phyloP scores from a whole-genome alignment of 1,139 yeast species.

The Yamadazyma diospyri region DNA sequence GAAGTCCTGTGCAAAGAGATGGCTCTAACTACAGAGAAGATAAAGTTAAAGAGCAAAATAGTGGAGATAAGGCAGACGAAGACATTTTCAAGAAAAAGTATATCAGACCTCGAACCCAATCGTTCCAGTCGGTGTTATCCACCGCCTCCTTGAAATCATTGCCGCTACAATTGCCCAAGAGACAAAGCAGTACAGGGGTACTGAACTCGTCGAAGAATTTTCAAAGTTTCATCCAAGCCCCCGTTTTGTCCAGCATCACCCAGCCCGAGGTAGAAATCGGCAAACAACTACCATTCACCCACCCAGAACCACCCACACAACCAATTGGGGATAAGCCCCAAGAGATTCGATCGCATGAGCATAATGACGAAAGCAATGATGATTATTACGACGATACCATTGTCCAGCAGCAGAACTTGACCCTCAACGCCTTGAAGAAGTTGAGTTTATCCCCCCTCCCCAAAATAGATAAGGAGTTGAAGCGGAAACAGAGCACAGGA shows the following conservation, averaged over 20 bases:
- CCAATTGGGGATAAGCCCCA: neutral
- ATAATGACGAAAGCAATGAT: slow-evolving; percentile 11
- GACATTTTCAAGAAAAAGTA: slow-evolving; percentile 48
- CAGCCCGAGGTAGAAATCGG: slow-evolving; percentile 38
- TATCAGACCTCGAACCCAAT: slow-evolving; percentile 52
- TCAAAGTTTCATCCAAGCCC: slow-evolving; percentile 49
- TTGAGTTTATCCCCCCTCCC: slow-evolving; percentile 45
- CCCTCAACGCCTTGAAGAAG: slow-evolving; percentile 45
- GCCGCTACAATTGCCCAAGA: slow-evolving; percentile 10
- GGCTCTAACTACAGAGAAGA: neutral
- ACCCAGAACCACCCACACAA: neutral
- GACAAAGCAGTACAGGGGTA: slow-evolving; percentile 26
- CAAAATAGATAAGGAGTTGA: slow-evolving; percentile 14
- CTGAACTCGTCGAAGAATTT: slow-evolving; percentile 30
- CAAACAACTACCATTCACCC: slow-evolving; percentile 38
- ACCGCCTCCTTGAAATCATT: slow-evolving; percentile 53
- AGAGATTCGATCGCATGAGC: neutral
- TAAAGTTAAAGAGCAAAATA: neutral
- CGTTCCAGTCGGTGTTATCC: slow-evolving; percentile 63
- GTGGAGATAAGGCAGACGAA: slow-evolving; percentile 3
- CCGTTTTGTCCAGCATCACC: slow-evolving; percentile 40
- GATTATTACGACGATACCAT: slow-evolving; percentile 35
- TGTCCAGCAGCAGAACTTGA: slow-evolving; percentile 40
- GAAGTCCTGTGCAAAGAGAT: neutral
- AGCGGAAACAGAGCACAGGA: slow-evolving; percentile 3